These are phyloP conservation scores for Apostasia shenzhenica DNA, from an alignment of 106 monocot species.

Conservation along the genomic window DNA sequence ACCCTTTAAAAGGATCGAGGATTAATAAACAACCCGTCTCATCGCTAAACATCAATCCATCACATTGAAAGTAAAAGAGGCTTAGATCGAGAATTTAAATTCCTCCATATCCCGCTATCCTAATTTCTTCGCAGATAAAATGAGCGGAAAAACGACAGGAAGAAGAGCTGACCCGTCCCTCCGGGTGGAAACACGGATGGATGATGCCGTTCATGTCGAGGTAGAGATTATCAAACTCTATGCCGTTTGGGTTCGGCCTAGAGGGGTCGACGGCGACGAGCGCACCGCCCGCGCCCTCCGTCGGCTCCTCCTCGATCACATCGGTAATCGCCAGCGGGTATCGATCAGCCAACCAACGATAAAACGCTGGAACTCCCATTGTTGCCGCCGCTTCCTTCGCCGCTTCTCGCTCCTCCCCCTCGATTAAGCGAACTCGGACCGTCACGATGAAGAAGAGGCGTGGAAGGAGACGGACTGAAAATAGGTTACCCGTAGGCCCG, in stretches of 20 bases:
- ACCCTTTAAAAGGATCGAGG: too few species aligned
- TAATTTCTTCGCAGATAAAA: not conserved
- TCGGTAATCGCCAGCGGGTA: constrained; percentile 81
- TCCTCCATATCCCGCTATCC: not conserved
- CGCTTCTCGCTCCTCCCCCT: constrained; percentile 8
- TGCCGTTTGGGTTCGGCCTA: constrained; percentile 82
- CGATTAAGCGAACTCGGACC: too few species aligned
- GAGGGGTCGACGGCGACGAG: constrained; percentile 51
- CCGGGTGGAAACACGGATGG: constrained; percentile 97
- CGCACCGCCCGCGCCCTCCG: constrained; percentile 29
- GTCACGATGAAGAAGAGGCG: too few species aligned
- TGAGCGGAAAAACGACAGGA: not conserved
- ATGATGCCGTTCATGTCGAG: constrained; percentile 99
- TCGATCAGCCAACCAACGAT: constrained; percentile 90
- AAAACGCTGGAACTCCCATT: constrained; percentile 98
- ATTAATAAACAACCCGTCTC: too few species aligned
- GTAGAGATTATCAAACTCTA: constrained; percentile 95
- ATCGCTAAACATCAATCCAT: too few species aligned
- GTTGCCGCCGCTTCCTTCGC: not conserved
- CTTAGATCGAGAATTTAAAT: not conserved
- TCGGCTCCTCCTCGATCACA: constrained; percentile 78
- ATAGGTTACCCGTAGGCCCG: too few species aligned
- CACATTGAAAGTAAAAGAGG: too few species aligned
- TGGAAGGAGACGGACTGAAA: too few species aligned
- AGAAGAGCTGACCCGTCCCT: constrained; percentile 54